Percentiles rank a stretch among this genome's conserved stretches.
Conservation (phyloP, 2,329 filamentous ascomycete genomes). For the Sporothrix dimorphospora region DNA sequence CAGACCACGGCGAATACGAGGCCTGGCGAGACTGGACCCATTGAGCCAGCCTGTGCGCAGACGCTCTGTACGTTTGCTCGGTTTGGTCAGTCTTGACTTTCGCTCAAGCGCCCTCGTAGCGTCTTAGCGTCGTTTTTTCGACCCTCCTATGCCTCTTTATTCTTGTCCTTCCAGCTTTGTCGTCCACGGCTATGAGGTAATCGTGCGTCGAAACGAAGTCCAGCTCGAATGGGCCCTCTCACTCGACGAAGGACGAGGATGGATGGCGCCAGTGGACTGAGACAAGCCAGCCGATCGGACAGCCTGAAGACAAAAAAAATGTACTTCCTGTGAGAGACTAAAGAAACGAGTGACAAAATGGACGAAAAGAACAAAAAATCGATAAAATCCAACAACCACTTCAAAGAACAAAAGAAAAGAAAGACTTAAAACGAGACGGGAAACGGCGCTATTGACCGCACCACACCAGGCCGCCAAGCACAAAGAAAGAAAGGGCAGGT, state of each 20-base stretch:
- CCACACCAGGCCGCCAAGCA: slow-evolving; percentile 6
- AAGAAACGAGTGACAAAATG: neutral
- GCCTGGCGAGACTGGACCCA: neutral
- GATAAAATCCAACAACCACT: neutral
- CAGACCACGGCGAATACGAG: slow-evolving; percentile 29
- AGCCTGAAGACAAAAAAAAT: neutral
- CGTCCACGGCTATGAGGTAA: slow-evolving; percentile 26
- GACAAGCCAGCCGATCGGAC: neutral
- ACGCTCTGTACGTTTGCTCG: neutral
- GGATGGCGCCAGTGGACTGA: neutral
- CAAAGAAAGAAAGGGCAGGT: neutral
- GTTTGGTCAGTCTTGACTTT: neutral
- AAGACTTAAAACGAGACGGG: neutral
- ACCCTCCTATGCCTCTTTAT: neutral
- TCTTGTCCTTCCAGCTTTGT: neutral
- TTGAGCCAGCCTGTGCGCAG: neutral
- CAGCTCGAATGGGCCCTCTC: slow-evolving; percentile 9
- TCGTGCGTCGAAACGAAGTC: slow-evolving; percentile 10
- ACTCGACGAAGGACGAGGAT: neutral
- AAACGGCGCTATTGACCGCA: neutral
- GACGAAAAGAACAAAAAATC: neutral
- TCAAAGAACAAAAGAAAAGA: slow-evolving; percentile 3
- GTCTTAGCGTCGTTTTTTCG: neutral
- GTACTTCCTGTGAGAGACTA: too few species aligned
- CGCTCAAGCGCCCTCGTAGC: neutral